Conservation (phyloP, 1,139 yeast species). For the Martiniozyma asiatica region DNA sequence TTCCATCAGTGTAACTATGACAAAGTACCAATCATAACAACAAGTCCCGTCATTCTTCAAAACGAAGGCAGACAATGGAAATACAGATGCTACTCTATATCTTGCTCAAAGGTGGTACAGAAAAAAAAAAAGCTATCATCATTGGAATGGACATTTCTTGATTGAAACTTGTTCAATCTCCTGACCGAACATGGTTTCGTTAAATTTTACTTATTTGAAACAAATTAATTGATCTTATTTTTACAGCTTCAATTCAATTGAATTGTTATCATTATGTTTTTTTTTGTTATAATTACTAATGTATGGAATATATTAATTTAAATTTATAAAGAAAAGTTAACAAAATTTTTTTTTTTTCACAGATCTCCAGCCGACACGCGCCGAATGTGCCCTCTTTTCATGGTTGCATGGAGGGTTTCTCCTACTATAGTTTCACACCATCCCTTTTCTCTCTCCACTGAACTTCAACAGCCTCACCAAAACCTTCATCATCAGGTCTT, state of each 20-base stretch:
- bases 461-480: slow-evolving; percentile 47
- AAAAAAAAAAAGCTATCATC: slow-evolving; percentile 13
- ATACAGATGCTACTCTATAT: slow-evolving; percentile 7
- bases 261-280: no score
- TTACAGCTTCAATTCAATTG: no score
- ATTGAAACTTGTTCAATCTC: no score
- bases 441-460: slow-evolving; percentile 23
- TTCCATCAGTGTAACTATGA: slow-evolving; percentile 56
- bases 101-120: slow-evolving; percentile 20
- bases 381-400: no score
- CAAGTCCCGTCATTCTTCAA: slow-evolving; percentile 16
- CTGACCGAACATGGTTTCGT: no score
- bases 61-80: slow-evolving; percentile 14
- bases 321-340: background rate
- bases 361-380: background rate
- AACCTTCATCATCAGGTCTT: slow-evolving; percentile 56
- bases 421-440: no score
- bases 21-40: slow-evolving; percentile 34
- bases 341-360: background rate
- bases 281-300: no score
- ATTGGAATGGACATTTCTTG: slow-evolving; percentile 6
- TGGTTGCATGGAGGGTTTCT: no score
- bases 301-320: no score
- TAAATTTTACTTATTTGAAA: no score
- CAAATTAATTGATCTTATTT: no score